A percentile compares a stretch with the other conserved stretches of the same genome.
Conservation (phyloP, 2,329 filamentous ascomycete species). For the Colletotrichum sp. region DNA sequence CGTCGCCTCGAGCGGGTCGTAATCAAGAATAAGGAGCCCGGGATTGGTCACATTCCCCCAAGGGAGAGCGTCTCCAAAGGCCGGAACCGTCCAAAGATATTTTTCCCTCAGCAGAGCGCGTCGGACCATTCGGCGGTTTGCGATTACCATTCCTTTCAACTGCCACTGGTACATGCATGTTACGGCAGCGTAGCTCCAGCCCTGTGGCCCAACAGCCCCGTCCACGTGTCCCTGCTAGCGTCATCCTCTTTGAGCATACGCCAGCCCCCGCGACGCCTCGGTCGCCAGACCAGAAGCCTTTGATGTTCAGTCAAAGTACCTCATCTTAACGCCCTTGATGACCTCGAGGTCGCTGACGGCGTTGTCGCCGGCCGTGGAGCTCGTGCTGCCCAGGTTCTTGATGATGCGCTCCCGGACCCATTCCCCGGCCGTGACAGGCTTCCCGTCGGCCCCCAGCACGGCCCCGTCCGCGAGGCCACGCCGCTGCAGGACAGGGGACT, state of each 20-base stretch:
- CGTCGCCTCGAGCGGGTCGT: neutral
- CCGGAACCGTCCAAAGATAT: neutral
- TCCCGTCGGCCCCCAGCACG: slow-evolving; percentile 20
- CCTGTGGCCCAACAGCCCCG: neutral
- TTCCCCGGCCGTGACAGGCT: slow-evolving; percentile 32
- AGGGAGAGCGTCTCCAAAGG: neutral
- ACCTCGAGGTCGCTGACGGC: slow-evolving; percentile 14
- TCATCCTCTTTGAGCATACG: neutral
- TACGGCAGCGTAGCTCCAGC: neutral
- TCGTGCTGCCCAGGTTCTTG: slow-evolving; percentile 23
- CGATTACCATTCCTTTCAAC: neutral
- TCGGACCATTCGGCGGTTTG: neutral
- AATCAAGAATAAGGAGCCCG: neutral
- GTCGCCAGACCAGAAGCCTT: neutral
- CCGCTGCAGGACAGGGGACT: slow-evolving; percentile 36
- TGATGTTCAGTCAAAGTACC: neutral
- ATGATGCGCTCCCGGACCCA: slow-evolving; percentile 31
- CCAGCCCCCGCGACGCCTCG: neutral
- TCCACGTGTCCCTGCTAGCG: neutral
- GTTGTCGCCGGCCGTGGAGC: slow-evolving; percentile 18
- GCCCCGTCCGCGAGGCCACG: slow-evolving; percentile 26
- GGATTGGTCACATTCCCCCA: neutral
- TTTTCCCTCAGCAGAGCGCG: neutral
- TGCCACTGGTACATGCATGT: neutral
- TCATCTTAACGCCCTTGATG: slow-evolving; percentile 20